Evolutionary conservation across 139 green algal species (phyloP).

Genomic region (Tetradesmus obliquus): DNA sequence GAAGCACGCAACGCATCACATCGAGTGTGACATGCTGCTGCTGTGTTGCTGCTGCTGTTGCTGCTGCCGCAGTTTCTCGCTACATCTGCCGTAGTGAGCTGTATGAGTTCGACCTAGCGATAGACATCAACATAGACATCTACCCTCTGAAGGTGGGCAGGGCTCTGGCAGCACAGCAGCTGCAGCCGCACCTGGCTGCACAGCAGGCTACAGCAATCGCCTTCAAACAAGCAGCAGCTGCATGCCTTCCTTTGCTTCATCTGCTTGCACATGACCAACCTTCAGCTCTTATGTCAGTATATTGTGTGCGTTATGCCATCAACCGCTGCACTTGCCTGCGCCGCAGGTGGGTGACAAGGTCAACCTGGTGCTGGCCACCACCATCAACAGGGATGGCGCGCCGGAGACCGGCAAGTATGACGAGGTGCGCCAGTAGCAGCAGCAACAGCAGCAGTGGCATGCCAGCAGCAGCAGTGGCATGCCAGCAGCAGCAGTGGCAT

Average conservation of each 20-base stretch:
- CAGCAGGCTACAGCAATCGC: not conserved
- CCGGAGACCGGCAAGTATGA: conserved; percentile 70
- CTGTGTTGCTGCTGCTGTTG: not conserved
- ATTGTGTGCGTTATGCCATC: not conserved
- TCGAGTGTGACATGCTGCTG: not conserved
- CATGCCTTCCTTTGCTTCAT: not conserved
- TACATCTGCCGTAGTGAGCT: conserved; percentile 85
- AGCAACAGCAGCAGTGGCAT: not conserved
- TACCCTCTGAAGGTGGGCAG: conserved; percentile 86
- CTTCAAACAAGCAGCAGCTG: not conserved
- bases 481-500: not conserved
- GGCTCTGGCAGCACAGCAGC: not conserved
- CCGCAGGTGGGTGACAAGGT: conserved; percentile 84
- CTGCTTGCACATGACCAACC: not conserved
- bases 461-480: not conserved
- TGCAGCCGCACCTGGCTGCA: not conserved
- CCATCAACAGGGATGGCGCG: conserved; percentile 83
- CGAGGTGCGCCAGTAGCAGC: conserved; percentile 58
- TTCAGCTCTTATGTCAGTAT: not conserved
- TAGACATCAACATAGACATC: conserved; percentile 96
- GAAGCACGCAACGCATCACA: not conserved
- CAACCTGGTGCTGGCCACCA: conserved; percentile 86
- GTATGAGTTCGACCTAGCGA: conserved; percentile 92
- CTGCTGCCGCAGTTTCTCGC: conserved; percentile 80
- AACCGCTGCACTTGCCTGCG: not conserved